Conservation (phyloP, 192 early-diverging fungal genomes). For the Coemansia guatemalensis region DNA sequence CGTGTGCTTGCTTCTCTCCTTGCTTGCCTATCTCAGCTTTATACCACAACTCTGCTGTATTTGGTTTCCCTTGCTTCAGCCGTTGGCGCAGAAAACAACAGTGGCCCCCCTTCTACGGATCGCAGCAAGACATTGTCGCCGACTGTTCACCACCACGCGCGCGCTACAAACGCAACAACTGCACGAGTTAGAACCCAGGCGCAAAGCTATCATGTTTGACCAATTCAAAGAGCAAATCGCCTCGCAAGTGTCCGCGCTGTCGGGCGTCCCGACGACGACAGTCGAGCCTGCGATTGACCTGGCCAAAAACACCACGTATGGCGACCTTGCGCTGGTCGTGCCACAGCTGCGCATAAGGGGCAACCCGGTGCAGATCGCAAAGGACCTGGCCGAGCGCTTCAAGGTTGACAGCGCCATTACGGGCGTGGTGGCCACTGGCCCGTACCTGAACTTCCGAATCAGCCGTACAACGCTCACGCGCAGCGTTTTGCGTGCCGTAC, state of each 20-base stretch:
- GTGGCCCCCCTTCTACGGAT: conserved; percentile 8
- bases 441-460: conserved; percentile 77
- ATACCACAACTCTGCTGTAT: background rate
- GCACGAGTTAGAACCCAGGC: background rate
- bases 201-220: conserved; percentile 54
- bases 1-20: too few species aligned
- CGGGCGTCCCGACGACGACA: conserved; percentile 51
- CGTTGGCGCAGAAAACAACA: conserved; percentile 4
- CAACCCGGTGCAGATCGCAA: conserved; percentile 65
- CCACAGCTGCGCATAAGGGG: conserved; percentile 69
- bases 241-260: conserved; percentile 57
- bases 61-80: background rate
- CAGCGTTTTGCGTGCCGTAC: conserved; percentile 58
- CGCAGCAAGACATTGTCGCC: background rate
- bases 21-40: too few species aligned
- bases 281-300: conserved; percentile 61
- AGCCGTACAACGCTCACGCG: conserved; percentile 57
- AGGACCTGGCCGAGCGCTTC: conserved; percentile 66
- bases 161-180: background rate
- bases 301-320: conserved; percentile 60
- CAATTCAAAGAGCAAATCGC: conserved; percentile 67
- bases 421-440: conserved; percentile 57
- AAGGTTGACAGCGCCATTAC: conserved; percentile 58
- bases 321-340: conserved; percentile 70
- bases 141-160: conserved; percentile 3